Evolutionary conservation across 2,329 filamentous ascomycete species (phyloP).

Genomic region (Penicillium sp.): DNA sequence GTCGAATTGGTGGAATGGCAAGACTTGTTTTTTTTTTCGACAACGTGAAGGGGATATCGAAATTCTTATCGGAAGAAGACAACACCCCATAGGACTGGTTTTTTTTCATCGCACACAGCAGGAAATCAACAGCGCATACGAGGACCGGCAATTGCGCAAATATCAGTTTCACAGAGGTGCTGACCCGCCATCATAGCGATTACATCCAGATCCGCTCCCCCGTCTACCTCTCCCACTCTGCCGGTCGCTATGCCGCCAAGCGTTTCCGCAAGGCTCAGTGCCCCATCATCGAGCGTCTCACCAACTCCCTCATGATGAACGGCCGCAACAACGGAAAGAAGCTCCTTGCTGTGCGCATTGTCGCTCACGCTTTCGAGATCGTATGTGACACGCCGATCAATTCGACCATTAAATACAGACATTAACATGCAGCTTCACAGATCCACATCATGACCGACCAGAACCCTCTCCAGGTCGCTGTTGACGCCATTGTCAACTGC

Average conservation of each 20-base stretch:
- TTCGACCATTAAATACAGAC: slow-evolving; percentile 2
- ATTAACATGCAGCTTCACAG: slow-evolving; percentile 50
- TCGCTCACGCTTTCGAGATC: slow-evolving; percentile 99
- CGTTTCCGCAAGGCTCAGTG: slow-evolving; percentile 99
- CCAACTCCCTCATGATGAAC: slow-evolving; percentile 99
- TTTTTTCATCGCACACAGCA: slow-evolving; percentile 8
- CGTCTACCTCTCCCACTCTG: slow-evolving; percentile 98
- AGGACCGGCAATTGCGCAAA: slow-evolving; percentile 8
- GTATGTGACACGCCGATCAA: slow-evolving; percentile 59
- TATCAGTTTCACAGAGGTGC: slow-evolving; percentile 23
- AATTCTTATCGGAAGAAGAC: slow-evolving; percentile 5
- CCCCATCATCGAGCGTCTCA: slow-evolving; percentile 99
- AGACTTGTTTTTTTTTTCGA: slow-evolving; percentile 6
- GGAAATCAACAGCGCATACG: slow-evolving; percentile 7
- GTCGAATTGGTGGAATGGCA: slow-evolving; percentile 17
- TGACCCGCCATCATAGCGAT: slow-evolving; percentile 64
- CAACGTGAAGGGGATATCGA: slow-evolving; percentile 1
- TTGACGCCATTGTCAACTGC: slow-evolving; percentile 99
- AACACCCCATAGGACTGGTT: not conserved
- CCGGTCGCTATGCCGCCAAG: slow-evolving; percentile 98
- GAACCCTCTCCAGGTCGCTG: slow-evolving; percentile 99
- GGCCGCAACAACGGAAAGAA: slow-evolving; percentile 99
- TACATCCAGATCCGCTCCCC: slow-evolving; percentile 99
- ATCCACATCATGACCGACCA: slow-evolving; percentile 99
- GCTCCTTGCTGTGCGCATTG: slow-evolving; percentile 99